phyloP scores from a whole-genome alignment of 1,139 yeast genomes.

The Pichia sp. region DNA sequence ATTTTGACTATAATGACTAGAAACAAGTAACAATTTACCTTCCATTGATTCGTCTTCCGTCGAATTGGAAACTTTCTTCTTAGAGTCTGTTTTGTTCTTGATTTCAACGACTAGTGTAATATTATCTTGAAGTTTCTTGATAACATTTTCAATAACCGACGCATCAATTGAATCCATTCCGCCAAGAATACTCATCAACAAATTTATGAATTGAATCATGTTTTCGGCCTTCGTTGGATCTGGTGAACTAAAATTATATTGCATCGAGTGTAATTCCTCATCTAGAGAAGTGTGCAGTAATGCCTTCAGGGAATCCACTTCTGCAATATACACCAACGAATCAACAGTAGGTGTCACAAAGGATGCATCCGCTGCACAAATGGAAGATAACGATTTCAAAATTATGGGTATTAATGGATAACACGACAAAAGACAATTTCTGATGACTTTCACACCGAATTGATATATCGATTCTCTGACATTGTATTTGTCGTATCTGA shows the following conservation, averaged over 20 bases:
- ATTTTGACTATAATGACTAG: conserved; percentile 17
- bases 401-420: conserved; percentile 34
- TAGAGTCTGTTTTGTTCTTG: conserved; percentile 12
- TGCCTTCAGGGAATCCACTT: conserved; percentile 11
- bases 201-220: conserved; percentile 9
- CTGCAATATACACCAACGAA: conserved; percentile 17
- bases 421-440: conserved; percentile 35
- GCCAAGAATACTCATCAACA: conserved; percentile 8
- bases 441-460: conserved; percentile 33
- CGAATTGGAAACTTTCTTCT: conserved; percentile 17
- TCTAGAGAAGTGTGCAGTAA: conserved; percentile 17
- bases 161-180: conserved; percentile 5
- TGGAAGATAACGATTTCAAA: conserved; percentile 22
- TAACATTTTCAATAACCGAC: neutral
- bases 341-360: conserved; percentile 14
- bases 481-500: conserved; percentile 31
- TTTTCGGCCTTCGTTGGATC: conserved; percentile 16
- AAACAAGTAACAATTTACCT: conserved; percentile 19
- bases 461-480: conserved; percentile 34
- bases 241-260: conserved; percentile 26
- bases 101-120: conserved; percentile 9
- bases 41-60: conserved; percentile 14
- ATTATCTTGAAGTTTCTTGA: conserved; percentile 3
- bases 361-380: conserved; percentile 21
- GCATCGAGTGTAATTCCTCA: conserved; percentile 33